Percentiles rank a stretch among this genome's conserved stretches.
phyloP scores from a whole-genome alignment of 2,329 filamentous ascomycete species.

The Lachnellula occidentalis region DNA sequence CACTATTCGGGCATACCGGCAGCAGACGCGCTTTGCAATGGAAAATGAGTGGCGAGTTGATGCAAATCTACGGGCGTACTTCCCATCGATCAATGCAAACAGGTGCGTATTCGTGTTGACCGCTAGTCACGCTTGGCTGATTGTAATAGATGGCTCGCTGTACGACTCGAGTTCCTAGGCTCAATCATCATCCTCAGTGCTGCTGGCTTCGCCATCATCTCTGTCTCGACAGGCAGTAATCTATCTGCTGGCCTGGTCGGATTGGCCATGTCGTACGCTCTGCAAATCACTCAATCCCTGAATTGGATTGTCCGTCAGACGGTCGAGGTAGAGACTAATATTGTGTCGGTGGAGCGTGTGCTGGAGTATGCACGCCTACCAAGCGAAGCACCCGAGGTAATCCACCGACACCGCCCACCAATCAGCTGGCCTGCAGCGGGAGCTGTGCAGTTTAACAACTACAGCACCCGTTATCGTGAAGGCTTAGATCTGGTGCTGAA shows the following conservation, averaged over 20 bases:
- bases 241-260: conserved; percentile 75
- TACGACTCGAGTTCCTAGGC: conserved; percentile 92
- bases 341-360: conserved; percentile 95
- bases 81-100: conserved; percentile 82
- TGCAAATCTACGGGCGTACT: conserved; percentile 89
- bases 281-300: conserved; percentile 93
- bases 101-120: conserved; percentile 20
- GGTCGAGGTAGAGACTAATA: conserved; percentile 99
- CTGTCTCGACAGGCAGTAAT: conserved; percentile 62
- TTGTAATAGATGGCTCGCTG: conserved; percentile 76
- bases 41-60: conserved; percentile 99
- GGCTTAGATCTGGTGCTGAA: conserved; percentile 89
- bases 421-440: conserved; percentile 90
- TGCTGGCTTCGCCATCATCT: conserved; percentile 75
- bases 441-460: conserved; percentile 84
- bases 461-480: conserved; percentile 86
- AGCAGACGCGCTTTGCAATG: conserved; percentile 77
- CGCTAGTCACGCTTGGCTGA: conserved; percentile 8
- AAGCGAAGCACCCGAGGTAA: conserved; percentile 90
- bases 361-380: conserved; percentile 90
- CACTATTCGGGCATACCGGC: conserved; percentile 91
- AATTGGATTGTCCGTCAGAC: conserved; percentile 99
- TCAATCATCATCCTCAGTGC: conserved; percentile 87
- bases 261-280: conserved; percentile 91
- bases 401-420: conserved; percentile 78